Percentiles rank a stretch among this genome's conserved stretches.
These are phyloP conservation scores for Leccinum boreale DNA, from an alignment of 768 basidiomycete genomes.

Conservation along the genomic window DNA sequence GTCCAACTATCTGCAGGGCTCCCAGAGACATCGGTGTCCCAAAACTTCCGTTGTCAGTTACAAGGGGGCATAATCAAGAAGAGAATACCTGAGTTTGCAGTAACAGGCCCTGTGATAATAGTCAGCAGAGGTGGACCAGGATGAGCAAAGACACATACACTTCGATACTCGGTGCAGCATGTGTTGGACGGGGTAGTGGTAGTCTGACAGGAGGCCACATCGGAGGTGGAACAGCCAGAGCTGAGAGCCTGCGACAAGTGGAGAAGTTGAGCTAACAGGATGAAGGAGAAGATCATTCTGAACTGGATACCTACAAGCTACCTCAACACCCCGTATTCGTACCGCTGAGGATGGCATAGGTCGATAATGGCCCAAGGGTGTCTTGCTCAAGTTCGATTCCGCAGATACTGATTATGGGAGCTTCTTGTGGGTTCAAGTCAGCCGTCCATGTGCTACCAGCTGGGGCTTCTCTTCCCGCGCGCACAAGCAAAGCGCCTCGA, in stretches of 20 bases:
- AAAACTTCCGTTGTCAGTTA: slow-evolving; percentile 48
- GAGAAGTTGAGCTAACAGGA: slow-evolving; percentile 20
- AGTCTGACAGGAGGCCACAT: slow-evolving; percentile 53
- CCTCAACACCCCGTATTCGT: slow-evolving; percentile 16
- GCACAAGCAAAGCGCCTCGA: neutral
- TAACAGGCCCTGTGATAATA: slow-evolving; percentile 48
- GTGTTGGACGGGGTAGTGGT: slow-evolving; percentile 33
- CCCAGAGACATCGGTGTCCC: slow-evolving; percentile 63
- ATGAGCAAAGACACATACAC: slow-evolving; percentile 39
- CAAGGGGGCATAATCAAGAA: neutral
- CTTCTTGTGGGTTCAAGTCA: neutral
- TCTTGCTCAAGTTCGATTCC: neutral
- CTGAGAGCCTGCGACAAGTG: slow-evolving; percentile 26
- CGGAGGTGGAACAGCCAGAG: slow-evolving; percentile 53
- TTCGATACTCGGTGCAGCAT: slow-evolving; percentile 68
- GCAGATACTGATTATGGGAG: neutral
- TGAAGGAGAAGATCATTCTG: slow-evolving; percentile 12
- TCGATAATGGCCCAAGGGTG: neutral
- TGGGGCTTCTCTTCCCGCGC: neutral
- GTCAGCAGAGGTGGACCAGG: neutral
- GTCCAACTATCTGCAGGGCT: slow-evolving; percentile 72
- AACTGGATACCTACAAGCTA: neutral
- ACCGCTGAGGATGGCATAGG: no score
- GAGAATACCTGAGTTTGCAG: slow-evolving; percentile 49
- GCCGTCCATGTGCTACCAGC: neutral